Percentiles rank a stretch among this genome's conserved stretches.
Evolutionary conservation across 306 rosid species (phyloP).

Genomic region (Cicer bijugum): DNA sequence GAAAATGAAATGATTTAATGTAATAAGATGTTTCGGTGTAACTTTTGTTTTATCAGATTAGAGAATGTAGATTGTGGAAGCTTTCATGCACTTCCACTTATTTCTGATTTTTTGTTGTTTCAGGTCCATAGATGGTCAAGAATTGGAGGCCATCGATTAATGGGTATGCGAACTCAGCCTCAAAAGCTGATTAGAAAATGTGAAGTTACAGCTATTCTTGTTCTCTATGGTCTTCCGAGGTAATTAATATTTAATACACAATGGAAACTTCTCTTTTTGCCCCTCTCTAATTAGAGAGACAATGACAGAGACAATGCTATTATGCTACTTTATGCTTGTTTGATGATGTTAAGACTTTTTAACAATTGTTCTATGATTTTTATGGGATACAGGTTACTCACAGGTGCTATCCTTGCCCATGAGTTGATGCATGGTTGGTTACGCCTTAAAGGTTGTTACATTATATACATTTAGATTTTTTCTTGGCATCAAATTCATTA

Average conservation of each 20-base stretch:
- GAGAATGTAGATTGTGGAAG: constrained; percentile 38
- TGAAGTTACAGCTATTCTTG: constrained; percentile 98
- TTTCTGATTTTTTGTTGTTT: constrained; percentile 38
- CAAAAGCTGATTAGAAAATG: constrained; percentile 74
- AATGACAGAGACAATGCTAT: background rate
- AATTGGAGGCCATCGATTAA: constrained; percentile 48
- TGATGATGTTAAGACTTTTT: background rate
- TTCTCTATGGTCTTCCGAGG: constrained; percentile 98
- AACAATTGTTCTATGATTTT: constrained; percentile 29
- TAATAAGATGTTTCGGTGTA: too few relatives aligned
- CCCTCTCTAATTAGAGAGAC: background rate
- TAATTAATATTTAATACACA: constrained; percentile 38
- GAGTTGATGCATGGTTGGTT: constrained; percentile 97
- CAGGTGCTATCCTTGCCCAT: constrained; percentile 99
- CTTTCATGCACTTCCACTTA: background rate
- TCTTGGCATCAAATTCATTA: constrained; percentile 2
- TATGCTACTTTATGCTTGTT: constrained; percentile 2
- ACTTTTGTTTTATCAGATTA: constrained; percentile 25
- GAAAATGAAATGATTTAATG: too few relatives aligned
- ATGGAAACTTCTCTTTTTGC: background rate
- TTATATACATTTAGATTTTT: constrained; percentile 28
- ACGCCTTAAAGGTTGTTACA: constrained; percentile 87
- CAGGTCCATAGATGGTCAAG: constrained; percentile 51
- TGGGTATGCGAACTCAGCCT: constrained; percentile 68
- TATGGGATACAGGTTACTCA: constrained; percentile 68